Base-by-base conservation (phyloP, 169 alveolate genomes). In the Plasmodium fragile region DNA sequence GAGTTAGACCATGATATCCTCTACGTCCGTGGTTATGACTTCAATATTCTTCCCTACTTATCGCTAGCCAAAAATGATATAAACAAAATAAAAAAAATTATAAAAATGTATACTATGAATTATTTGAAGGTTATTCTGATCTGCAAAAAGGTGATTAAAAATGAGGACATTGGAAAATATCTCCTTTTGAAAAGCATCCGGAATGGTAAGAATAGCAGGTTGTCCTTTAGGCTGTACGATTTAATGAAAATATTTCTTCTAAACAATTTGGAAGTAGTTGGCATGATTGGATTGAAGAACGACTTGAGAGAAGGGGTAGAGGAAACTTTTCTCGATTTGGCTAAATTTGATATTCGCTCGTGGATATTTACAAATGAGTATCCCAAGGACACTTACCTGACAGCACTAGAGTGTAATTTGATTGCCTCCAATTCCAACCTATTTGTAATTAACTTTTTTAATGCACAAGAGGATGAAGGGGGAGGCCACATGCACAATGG, bases 291-390 rank as follows among this genome's bases (percentile, higher is more conserved):
- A 7, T 91, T 91, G 41, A 91, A 91, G 82, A 91, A 70, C 82
- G 65, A 41, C 8, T 70, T 91, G 82, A 91, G 34, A 43, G 92
- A 79, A 16, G 94, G 94, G 3, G 94, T 91, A 16, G 75, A 80
- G 39, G 92, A 91, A 70, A 70, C 94, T 69, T 81, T 91, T 72
- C 45, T 32, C 11, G 92, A 91, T 28, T 22, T 91, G 53, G 83
- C 52, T 5, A 91, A 91, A 25, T 91, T 91, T 91, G 94, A 91
- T 71, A 91, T 91, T 70, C 70, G 92, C 39, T 71, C 92, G 28
- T 91, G 94, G 92, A 91, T 91, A 69, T 91, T 91, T 81, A 81
- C 94, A 6, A 91, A 81, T 91, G 94, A 81, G n/a, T 69, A 75
- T 55, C 36, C 94, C 59, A 91, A 91, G 70, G 71, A 91, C 59